Conservation (phyloP, 768 basidiomycete species). For the Tulasnella sp. region DNA sequence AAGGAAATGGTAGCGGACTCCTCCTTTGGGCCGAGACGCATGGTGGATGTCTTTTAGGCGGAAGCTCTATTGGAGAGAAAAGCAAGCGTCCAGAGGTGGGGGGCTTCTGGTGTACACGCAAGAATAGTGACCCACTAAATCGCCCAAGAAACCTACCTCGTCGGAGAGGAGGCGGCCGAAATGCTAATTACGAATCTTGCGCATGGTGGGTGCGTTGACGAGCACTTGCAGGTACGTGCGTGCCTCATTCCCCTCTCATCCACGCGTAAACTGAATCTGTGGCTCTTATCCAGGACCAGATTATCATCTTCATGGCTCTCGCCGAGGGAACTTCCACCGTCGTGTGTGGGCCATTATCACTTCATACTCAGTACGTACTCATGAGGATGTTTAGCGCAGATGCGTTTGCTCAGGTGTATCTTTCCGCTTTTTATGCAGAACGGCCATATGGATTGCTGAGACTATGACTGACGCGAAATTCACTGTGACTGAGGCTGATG, state of each 20-base stretch:
- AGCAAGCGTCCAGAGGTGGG: slow-evolving; percentile 24
- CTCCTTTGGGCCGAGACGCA: slow-evolving; percentile 66
- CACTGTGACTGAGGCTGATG: slow-evolving; percentile 35
- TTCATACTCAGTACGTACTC: slow-evolving; percentile 69
- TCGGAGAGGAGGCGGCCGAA: slow-evolving; percentile 52
- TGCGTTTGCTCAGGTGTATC: not conserved
- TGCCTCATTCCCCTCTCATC: not conserved
- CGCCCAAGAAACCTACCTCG: too few relatives aligned
- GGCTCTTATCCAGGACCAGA: slow-evolving; percentile 54
- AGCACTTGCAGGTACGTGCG: slow-evolving; percentile 43
- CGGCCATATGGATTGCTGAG: slow-evolving; percentile 66
- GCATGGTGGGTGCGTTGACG: slow-evolving; percentile 66
- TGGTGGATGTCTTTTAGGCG: slow-evolving; percentile 57
- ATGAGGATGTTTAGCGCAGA: slow-evolving; percentile 5
- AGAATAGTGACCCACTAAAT: slow-evolving; percentile 29
- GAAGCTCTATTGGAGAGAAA: slow-evolving; percentile 53
- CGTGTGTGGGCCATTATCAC: slow-evolving; percentile 43
- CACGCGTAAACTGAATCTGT: slow-evolving; percentile 12
- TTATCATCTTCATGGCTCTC: slow-evolving; percentile 66
- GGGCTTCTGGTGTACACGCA: slow-evolving; percentile 18
- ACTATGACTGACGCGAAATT: slow-evolving; percentile 60
- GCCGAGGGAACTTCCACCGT: slow-evolving; percentile 54
- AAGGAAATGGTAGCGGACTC: slow-evolving; percentile 59
- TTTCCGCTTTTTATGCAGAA: slow-evolving; percentile 25
- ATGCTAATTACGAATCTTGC: slow-evolving; percentile 47